Evolutionary conservation across 23 red algal species (phyloP).

Genomic region (Gracilaria vermiculophylla): DNA sequence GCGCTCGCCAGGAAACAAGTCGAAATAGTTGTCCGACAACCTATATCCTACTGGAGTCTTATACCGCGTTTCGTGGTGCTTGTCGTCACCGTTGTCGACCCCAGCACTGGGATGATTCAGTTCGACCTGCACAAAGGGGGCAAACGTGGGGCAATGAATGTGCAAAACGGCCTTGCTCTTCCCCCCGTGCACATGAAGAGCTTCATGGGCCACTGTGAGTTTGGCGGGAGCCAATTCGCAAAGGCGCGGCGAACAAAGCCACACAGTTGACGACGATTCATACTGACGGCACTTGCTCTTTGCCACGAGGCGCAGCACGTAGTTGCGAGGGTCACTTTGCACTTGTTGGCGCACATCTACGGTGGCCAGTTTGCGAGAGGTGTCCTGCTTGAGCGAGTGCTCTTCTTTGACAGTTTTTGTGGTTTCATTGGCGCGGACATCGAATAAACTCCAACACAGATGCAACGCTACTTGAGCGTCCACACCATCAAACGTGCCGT

Average conservation of each 20-base stretch:
- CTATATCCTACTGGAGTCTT: neutral
- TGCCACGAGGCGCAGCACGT: neutral
- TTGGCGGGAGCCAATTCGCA: neutral
- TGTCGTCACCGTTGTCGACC: neutral
- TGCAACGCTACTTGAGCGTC: neutral
- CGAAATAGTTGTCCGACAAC: slow-evolving; percentile 24
- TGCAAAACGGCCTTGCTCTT: neutral
- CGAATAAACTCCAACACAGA: neutral
- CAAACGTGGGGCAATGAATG: neutral
- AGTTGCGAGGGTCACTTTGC: neutral
- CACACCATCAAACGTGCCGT: neutral
- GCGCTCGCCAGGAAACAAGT: slow-evolving; percentile 1
- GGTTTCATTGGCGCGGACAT: neutral
- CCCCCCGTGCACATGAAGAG: neutral
- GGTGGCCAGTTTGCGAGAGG: neutral
- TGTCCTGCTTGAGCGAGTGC: neutral
- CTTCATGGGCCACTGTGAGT: neutral
- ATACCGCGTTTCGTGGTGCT: neutral
- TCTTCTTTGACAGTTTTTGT: neutral
- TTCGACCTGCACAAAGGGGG: slow-evolving; percentile 2
- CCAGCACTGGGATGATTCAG: neutral
- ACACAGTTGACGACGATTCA: neutral
- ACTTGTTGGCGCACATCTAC: neutral
- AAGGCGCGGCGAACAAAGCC: slow-evolving; percentile 13
- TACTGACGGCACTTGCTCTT: neutral